Base-by-base conservation (phyloP, 345 rosid species). In the Eucalyptus polyanthemos region DNA sequence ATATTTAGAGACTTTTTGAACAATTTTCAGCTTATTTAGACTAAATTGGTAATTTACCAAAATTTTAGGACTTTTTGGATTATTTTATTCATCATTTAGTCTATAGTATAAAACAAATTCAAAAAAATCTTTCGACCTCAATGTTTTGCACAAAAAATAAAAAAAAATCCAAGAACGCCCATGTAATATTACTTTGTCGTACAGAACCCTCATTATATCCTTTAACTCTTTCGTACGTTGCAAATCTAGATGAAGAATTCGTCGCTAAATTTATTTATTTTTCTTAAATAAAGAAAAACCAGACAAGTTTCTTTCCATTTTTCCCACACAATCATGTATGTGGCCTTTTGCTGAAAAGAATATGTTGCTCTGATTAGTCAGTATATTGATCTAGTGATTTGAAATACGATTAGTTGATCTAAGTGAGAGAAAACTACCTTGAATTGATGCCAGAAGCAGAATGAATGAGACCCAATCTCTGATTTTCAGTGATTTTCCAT, bases 11-110 rank as follows among this genome's bases (percentile, higher is more conserved):
- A 24, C 29, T 24, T 58, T 58, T 58, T 19, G 0, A 53, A 51
- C 9, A 3, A 17, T 51, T 51, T 51, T 1, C 6, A 9, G 10
- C 10, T 7, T 7, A 7, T 53, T 19, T 53, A 7, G 29, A 56
- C 6, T 24, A 56, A 22, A 24, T 56, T 56, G 29, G 1, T 56
- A 56, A 56, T 22, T 56, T 24, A 22, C 4, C 2, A 0, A 56
- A 56, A 56, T 0, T 2, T 56, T 56, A 10, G 13, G 12, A 56
- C 13, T 0, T 4, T 56, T 56, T 24, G 6, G 6, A 56, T 24
- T 9, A 24, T 56, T 56, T 56, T 24, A 53, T 24, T 56, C 62
- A 56, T 56, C 27, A 4, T 56, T 9, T 56, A 56, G 29, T 56
- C 0, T 56, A 0, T 56, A 53, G 13, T 24, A 56, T 56, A 56